These are phyloP conservation scores for Aplosporella prunicola DNA, from an alignment of 2,329 filamentous ascomycete species.

Conservation along the genomic window DNA sequence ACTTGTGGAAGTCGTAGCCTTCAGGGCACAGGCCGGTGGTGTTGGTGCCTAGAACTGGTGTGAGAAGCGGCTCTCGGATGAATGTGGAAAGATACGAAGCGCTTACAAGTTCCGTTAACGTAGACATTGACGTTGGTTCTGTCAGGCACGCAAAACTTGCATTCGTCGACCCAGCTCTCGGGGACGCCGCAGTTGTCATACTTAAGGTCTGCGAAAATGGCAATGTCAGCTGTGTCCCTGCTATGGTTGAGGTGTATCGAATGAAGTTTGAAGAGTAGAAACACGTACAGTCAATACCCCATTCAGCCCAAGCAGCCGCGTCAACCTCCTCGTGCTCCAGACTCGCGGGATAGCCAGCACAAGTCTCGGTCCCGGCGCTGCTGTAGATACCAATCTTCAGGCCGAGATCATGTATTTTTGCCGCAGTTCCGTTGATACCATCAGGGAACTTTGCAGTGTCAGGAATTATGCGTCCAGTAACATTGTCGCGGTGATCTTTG, in stretches of 20 bases:
- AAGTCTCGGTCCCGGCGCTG: constrained; percentile 39
- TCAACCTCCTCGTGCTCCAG: constrained; percentile 49
- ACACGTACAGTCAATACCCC: constrained; percentile 24
- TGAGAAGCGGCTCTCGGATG: neutral
- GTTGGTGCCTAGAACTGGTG: constrained; percentile 19
- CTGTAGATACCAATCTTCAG: constrained; percentile 57
- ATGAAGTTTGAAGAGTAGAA: neutral
- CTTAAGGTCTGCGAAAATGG: constrained; percentile 19
- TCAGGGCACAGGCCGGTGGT: constrained; percentile 30
- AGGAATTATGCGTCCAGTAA: constrained; percentile 27
- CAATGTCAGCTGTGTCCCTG: constrained; percentile 13
- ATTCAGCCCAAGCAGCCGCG: constrained; percentile 44
- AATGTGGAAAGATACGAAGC: constrained; percentile 2
- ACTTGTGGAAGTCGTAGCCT: constrained; percentile 43
- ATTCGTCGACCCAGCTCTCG: constrained; percentile 29
- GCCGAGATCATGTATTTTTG: constrained; percentile 46
- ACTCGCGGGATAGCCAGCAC: constrained; percentile 48
- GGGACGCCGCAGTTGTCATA: constrained; percentile 32
- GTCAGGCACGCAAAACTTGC: constrained; percentile 34
- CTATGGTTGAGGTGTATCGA: constrained; percentile 12
- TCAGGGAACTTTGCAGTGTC: constrained; percentile 44
- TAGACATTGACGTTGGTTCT: constrained; percentile 24
- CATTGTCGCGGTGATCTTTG: constrained; percentile 41
- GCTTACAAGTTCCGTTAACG: constrained; percentile 31
- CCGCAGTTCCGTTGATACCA: constrained; percentile 47